Evolutionary conservation across 108 stramenopile species (phyloP).

Genomic region (Pseudonitzschia multiseries): DNA sequence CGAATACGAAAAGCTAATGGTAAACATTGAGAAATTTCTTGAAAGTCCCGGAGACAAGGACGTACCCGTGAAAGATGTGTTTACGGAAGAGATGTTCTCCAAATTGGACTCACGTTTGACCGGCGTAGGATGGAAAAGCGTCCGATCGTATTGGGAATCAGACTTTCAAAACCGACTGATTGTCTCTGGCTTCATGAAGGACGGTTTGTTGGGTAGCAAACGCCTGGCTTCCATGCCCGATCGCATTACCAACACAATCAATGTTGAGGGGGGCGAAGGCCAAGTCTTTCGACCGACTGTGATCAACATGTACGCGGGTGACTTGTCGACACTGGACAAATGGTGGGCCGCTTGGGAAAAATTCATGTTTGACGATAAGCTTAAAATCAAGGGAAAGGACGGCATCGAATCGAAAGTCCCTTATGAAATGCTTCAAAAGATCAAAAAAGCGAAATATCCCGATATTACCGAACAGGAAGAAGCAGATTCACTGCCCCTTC

Average conservation of each 20-base stretch:
- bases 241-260: constrained; percentile 93
- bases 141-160: constrained; percentile 71
- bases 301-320: constrained; percentile 92
- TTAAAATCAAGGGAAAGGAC: constrained; percentile 59
- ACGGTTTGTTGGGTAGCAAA: constrained; percentile 80
- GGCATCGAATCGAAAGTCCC: constrained; percentile 57
- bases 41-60: constrained; percentile 81
- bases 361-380: constrained; percentile 86
- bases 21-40: constrained; percentile 78
- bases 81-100: constrained; percentile 85
- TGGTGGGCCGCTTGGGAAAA: constrained; percentile 92
- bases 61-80: constrained; percentile 76
- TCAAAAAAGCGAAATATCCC: constrained; percentile 90
- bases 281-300: constrained; percentile 88
- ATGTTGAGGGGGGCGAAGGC: constrained; percentile 52
- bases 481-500: constrained; percentile 81
- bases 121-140: constrained; percentile 60
- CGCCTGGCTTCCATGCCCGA: constrained; percentile 94
- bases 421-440: constrained; percentile 83
- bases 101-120: constrained; percentile 65
- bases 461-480: constrained; percentile 86
- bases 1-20: constrained; percentile 84
- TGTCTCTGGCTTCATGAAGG: constrained; percentile 78
- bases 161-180: constrained; percentile 88
- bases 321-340: constrained; percentile 54